Evolutionary conservation across 2,329 filamentous ascomycete genomes (phyloP).

Genomic region (Aspergillus brasiliensis): DNA sequence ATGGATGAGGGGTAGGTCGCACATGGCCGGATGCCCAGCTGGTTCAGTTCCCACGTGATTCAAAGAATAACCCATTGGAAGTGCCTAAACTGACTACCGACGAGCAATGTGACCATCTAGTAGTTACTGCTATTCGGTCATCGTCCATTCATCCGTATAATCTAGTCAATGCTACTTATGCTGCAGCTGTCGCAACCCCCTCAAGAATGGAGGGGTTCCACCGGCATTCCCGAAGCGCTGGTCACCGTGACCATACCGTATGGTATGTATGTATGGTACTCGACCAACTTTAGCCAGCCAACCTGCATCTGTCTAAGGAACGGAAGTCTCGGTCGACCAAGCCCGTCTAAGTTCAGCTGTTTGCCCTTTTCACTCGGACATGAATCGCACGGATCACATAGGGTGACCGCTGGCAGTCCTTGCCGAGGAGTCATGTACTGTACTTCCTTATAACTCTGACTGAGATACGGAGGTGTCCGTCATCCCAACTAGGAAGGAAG

Average conservation of each 20-base stretch:
- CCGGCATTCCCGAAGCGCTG: constrained; percentile 20
- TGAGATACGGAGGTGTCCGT: neutral
- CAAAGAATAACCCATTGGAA: neutral
- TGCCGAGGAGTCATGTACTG: no score
- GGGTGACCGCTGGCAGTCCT: neutral
- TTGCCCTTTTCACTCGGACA: neutral
- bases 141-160: neutral
- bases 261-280: constrained; percentile 10
- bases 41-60: constrained; percentile 2
- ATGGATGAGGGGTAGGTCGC: constrained; percentile 11
- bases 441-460: neutral
- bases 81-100: neutral
- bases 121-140: neutral
- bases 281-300: neutral
- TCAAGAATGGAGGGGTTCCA: constrained; percentile 18
- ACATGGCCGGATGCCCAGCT: constrained; percentile 13
- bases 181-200: constrained; percentile 19
- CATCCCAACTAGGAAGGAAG: neutral
- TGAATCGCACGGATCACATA: neutral
- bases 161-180: constrained; percentile 12
- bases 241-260: constrained; percentile 11
- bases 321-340: neutral
- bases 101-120: constrained; percentile 1
- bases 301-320: neutral
- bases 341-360: neutral